Base-by-base conservation (phyloP, 2,329 filamentous ascomycete species). In the Fusarium luffae region DNA sequence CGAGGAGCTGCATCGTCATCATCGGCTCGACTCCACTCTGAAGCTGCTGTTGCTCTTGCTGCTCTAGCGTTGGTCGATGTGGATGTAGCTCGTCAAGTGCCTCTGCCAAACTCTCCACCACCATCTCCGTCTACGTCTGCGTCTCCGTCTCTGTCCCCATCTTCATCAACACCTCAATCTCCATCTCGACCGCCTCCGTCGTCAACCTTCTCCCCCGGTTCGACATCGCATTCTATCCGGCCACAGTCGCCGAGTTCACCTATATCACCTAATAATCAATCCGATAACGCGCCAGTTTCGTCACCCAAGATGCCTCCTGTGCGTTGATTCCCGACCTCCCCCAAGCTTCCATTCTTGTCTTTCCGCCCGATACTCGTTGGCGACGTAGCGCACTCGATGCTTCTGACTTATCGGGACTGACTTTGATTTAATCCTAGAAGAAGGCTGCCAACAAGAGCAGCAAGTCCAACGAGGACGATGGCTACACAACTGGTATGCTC, bases 291-390 rank as follows among this genome's bases (percentile, higher is more conserved):
- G 60, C 69, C 75, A 54, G 67, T 70, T 67, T 64, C 74, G 72
- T 75, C 79, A 76, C 76, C 78, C 81, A 85, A 81, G 74, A 88
- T 88, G 86, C 82, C 85, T 81, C 82, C 85, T 76, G 86, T 88
- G 85, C 82, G 85, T 81, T 78, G 64, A 66, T 70, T 63, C 69
- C 68, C 59, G 66, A 63, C 63, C 59, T 70, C 59, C 68, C n/a
- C 52, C 63, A 70, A 49, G 42, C 56, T 54, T 63, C 23, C 47
- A 56, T 52, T 42, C 49, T 27, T 14, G 37, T 41, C n/a, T 14
- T 52, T 42, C n/a, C n/a, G 49, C 49, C 21, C 18, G 32, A 16
- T 67, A 51, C 54, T 59, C 46, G 44, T 57, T 62, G 63, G 34
- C 63, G 66, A 69, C 64, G 54, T 42, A 30, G 56, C 47, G 70